A percentile compares a stretch with the other conserved stretches of the same genome.
Conservation (phyloP, 768 basidiomycete genomes). For the Hemileccinum rubropunctum region DNA sequence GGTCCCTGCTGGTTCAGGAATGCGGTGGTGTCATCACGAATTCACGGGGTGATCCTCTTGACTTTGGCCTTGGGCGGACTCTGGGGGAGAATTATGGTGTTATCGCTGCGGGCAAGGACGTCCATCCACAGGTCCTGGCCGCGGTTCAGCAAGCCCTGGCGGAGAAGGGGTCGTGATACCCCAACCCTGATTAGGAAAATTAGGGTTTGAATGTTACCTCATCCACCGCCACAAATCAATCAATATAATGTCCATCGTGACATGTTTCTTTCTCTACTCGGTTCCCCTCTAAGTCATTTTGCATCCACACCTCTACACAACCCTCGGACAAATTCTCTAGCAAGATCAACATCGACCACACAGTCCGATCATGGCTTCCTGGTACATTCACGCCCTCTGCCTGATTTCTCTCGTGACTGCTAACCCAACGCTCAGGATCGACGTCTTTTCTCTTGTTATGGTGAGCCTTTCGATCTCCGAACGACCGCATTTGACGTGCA, state of each 20-base stretch:
- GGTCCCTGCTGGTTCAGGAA: constrained; percentile 79
- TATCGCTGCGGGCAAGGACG: constrained; percentile 72
- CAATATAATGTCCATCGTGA: neutral
- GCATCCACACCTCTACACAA: no score
- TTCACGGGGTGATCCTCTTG: constrained; percentile 69
- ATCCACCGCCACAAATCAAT: neutral
- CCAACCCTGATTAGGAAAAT: neutral
- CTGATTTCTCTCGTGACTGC: neutral
- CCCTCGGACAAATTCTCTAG: no score
- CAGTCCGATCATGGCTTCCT: constrained; percentile 12
- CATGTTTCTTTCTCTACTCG: no score
- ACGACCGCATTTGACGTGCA: neutral
- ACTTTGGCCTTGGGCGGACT: constrained; percentile 86
- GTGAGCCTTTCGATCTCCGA: neutral
- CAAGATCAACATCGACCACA: no score
- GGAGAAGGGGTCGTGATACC: constrained; percentile 13
- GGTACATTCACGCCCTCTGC: neutral
- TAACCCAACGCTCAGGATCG: constrained; percentile 6
- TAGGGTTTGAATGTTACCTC: neutral
- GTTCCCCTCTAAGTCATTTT: no score
- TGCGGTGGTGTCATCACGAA: constrained; percentile 89
- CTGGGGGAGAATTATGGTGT: constrained; percentile 86
- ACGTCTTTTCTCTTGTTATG: constrained; percentile 16
- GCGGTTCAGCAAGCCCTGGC: constrained; percentile 64
- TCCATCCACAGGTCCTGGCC: constrained; percentile 65